Conservation (phyloP, 305 asterid genomes). For the Nicotiana rustica region DNA sequence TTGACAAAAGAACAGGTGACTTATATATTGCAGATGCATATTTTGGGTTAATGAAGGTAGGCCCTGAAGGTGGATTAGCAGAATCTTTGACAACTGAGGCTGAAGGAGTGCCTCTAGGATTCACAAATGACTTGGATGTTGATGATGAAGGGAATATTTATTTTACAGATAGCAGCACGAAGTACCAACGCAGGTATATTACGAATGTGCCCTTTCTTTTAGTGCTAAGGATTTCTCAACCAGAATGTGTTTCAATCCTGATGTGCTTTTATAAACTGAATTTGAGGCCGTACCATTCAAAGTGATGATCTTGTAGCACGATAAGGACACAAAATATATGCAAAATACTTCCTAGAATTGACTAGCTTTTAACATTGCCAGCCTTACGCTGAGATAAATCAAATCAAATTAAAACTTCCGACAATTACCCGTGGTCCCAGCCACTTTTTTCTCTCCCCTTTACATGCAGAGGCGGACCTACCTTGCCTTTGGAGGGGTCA, state of each 20-base stretch:
- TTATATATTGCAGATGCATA: slow-evolving; percentile 95
- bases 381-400: too few species aligned
- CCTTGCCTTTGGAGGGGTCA: too few species aligned
- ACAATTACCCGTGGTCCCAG: too few species aligned
- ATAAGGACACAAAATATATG: too few species aligned
- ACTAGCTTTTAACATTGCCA: too few species aligned
- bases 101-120: slow-evolving; percentile 81
- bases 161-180: slow-evolving; percentile 91
- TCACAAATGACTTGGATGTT: slow-evolving; percentile 82
- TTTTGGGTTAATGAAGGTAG: slow-evolving; percentile 91
- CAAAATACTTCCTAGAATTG: too few species aligned
- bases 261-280: background rate
- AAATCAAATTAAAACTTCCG: too few species aligned
- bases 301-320: background rate
- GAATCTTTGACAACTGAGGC: slow-evolving; percentile 72
- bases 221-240: background rate
- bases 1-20: slow-evolving; percentile 76
- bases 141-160: slow-evolving; percentile 83
- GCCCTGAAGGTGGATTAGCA: slow-evolving; percentile 93
- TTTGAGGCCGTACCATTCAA: background rate
- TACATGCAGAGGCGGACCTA: too few species aligned
- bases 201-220: background rate
- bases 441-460: too few species aligned
- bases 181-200: slow-evolving; percentile 73
- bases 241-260: background rate